Conservation (phyloP, 2,329 filamentous ascomycete genomes). For the Ophiobolus disseminans region DNA sequence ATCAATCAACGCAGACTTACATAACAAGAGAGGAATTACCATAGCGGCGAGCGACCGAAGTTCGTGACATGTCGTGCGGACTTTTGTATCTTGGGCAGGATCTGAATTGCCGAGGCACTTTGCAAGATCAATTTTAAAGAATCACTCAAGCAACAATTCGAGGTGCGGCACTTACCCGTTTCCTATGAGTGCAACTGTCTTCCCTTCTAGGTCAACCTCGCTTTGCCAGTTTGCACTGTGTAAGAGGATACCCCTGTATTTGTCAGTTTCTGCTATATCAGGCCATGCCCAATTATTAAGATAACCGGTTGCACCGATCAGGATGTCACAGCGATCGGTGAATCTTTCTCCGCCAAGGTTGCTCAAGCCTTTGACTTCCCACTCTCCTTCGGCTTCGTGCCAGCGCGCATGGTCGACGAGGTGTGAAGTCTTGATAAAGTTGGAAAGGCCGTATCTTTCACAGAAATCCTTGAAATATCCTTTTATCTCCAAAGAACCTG, state of each 20-base stretch:
- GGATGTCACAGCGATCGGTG: constrained; percentile 25
- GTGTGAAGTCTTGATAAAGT: constrained; percentile 27
- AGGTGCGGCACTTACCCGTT: constrained; percentile 40
- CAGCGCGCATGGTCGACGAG: constrained; percentile 29
- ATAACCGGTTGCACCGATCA: constrained; percentile 28
- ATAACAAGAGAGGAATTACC: too few species aligned
- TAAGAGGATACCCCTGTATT: constrained; percentile 57
- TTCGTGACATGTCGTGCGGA: constrained; percentile 49
- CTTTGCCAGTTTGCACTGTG: constrained; percentile 62
- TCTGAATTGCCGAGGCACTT: constrained; percentile 55
- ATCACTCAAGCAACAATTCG: too few species aligned
- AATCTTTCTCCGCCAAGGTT: neutral
- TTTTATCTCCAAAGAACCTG: constrained; percentile 46
- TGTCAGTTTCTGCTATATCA: constrained; percentile 43
- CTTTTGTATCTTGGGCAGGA: constrained; percentile 54
- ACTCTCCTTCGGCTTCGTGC: constrained; percentile 31
- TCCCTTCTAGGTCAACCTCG: constrained; percentile 52
- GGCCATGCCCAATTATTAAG: constrained; percentile 16
- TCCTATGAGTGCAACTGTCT: constrained; percentile 59
- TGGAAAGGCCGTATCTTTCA: constrained; percentile 38
- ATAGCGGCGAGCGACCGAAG: constrained; percentile 55
- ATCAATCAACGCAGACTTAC: too few species aligned
- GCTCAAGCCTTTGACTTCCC: constrained; percentile 27
- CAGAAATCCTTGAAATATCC: constrained; percentile 45
- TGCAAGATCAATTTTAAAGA: too few species aligned